Percentiles rank a stretch among this genome's conserved stretches.
phyloP scores from a whole-genome alignment of 768 basidiomycete species.

The Tulasnella sp. region DNA sequence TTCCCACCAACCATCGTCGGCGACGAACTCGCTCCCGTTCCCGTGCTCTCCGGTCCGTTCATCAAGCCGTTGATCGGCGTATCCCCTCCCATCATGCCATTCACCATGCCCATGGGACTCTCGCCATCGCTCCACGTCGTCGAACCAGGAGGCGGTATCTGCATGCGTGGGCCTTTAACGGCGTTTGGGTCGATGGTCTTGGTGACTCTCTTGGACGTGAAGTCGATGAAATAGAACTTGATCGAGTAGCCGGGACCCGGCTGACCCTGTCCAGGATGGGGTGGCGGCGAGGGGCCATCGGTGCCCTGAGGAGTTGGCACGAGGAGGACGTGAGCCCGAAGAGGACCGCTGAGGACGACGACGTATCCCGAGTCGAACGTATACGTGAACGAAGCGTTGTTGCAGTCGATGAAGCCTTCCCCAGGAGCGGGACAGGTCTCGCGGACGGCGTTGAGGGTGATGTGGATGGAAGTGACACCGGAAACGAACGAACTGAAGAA shows the following conservation, averaged over 20 bases:
- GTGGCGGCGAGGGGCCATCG: constrained; percentile 38
- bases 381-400: constrained; percentile 78
- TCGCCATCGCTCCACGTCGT: constrained; percentile 41
- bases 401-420: constrained; percentile 67
- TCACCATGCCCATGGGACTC: constrained; percentile 55
- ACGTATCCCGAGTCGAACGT: constrained; percentile 78
- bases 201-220: constrained; percentile 72
- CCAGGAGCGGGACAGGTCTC: constrained; percentile 55
- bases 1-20: constrained; percentile 31
- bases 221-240: constrained; percentile 73
- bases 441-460: constrained; percentile 76
- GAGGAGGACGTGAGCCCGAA: constrained; percentile 63
- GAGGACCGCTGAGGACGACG: constrained; percentile 73
- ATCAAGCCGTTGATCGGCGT: constrained; percentile 17
- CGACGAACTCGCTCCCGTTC: constrained; percentile 30
- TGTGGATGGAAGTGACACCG: constrained; percentile 79
- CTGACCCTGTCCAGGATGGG: constrained; percentile 35
- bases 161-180: constrained; percentile 51
- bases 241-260: constrained; percentile 44
- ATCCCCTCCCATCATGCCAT: constrained; percentile 45
- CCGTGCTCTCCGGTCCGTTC: constrained; percentile 30
- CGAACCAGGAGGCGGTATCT: constrained; percentile 38
- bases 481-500: constrained; percentile 74
- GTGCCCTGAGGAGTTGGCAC: constrained; percentile 39
- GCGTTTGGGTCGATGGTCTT: constrained; percentile 72